Evolutionary conservation across 2,329 filamentous ascomycete species (phyloP).

Genomic region (Fusarium scirpi): DNA sequence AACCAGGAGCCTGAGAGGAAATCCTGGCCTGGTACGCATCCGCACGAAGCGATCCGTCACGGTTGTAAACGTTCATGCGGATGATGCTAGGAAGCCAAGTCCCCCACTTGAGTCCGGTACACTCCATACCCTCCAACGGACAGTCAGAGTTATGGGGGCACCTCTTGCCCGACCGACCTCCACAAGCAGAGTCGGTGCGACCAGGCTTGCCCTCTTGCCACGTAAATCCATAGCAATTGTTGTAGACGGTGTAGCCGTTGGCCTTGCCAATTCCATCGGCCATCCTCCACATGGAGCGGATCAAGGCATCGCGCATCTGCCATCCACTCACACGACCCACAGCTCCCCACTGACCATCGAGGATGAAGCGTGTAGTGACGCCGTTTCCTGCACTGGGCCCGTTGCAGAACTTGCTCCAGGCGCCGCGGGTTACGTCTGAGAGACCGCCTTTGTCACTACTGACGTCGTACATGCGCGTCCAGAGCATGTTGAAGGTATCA

Average conservation of each 20-base stretch:
- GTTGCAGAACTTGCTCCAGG: constrained; percentile 16
- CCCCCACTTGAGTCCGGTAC: neutral
- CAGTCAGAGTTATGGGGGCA: constrained; percentile 1
- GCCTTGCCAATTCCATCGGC: neutral
- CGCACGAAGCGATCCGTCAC: neutral
- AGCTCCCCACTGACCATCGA: constrained; percentile 14
- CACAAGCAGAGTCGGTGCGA: neutral
- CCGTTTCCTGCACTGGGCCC: neutral
- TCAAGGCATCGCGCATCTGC: constrained; percentile 8
- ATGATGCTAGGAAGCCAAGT: constrained; percentile 18
- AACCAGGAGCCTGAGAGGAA: neutral
- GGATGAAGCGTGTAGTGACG: neutral
- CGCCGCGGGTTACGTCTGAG: neutral
- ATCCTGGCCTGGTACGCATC: constrained; percentile 7
- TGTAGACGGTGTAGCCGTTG: constrained; percentile 6
- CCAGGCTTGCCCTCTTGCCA: constrained; percentile 1
- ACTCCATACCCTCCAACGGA: constrained; percentile 13
- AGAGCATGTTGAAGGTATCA: constrained; percentile 7
- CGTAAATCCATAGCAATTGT: constrained; percentile 1
- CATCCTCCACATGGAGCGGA: constrained; percentile 1
- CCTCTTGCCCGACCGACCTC: neutral
- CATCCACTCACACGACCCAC: neutral
- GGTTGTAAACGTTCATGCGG: constrained; percentile 15
- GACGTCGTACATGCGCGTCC: constrained; percentile 6
- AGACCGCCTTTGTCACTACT: constrained; percentile 1